A percentile compares a stretch with the other conserved stretches of the same genome.
Evolutionary conservation across 1,284 basidiomycete species (phyloP).

Genomic region (Cystobasidium sp.): DNA sequence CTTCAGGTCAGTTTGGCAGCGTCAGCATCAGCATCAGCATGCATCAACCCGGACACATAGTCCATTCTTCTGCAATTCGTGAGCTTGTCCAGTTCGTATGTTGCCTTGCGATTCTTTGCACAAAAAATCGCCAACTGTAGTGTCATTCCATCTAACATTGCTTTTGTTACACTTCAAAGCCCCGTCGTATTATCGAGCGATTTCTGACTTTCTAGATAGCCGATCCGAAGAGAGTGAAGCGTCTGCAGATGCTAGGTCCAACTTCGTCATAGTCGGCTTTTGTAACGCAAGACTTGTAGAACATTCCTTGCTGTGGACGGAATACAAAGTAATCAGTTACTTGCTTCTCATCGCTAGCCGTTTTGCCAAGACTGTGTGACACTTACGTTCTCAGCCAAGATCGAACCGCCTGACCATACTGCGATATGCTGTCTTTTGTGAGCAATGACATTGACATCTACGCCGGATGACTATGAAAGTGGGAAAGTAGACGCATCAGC

Average conservation of each 20-base stretch:
- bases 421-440: conserved; percentile 98
- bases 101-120: too few species aligned
- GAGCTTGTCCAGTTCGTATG: too few species aligned
- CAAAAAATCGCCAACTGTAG: too few species aligned
- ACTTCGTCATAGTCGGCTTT: conserved; percentile 98
- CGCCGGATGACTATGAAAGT: conserved; percentile 76
- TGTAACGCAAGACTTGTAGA: conserved; percentile 95
- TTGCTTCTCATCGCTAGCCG: not conserved
- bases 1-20: too few species aligned
- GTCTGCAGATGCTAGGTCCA: conserved; percentile 90
- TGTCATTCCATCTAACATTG: too few species aligned
- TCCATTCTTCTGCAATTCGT: too few species aligned
- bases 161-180: too few species aligned
- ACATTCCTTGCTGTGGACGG: conserved; percentile 72
- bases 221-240: conserved; percentile 87
- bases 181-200: not conserved
- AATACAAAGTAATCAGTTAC: not conserved
- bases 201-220: conserved; percentile 37
- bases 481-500: too few species aligned
- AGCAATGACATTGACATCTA: conserved; percentile 95
- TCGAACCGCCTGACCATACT: conserved; percentile 97
- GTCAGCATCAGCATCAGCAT: too few species aligned
- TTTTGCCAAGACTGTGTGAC: not conserved
- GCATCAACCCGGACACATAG: too few species aligned
- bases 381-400: conserved; percentile 85